Evolutionary conservation across 2,329 filamentous ascomycete species (phyloP), one percentile per base, ranked within the genome.

Genomic region (Neonectria hederae): DNA sequence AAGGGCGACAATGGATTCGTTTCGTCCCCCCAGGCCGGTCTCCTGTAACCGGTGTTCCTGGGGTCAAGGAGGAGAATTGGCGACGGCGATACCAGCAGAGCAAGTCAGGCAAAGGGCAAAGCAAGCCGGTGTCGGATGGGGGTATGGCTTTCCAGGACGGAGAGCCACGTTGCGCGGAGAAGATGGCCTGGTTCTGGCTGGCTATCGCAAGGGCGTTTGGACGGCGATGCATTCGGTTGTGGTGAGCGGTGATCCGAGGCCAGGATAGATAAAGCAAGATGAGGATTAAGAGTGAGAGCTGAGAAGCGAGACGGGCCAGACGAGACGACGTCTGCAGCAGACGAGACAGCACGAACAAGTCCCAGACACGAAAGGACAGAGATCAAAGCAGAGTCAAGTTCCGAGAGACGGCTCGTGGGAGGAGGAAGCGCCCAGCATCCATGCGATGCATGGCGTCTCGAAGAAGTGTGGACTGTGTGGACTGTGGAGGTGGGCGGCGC

Each of bases 361-460:
- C 52, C 65, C 59, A 65, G 63, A 67, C 70, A 64, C 64, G 66
- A 65, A 68, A 67, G 62, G 68, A 70, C 62, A 63, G 66, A 72
- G 67, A 68, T 35, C 35, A 38, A 14, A 38, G 35, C 35, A 38
- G 35, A 38, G 35, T 14, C 54, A 69, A 56, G 63, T 71, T 71
- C 61, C 71, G 62, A 45, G 53, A 62, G 65, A 67, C 63, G 69
- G 65, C 65, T 69, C 68, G 63, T 57, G 66, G 59, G 26, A 64
- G 63, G 63, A 69, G 63, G 62, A 68, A 71, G 67, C 74, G 74
- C 71, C 73, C 71, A 70, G 72, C 35, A 17, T 5, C 11, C 32
- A 35, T 17, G 35, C 35, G 35, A 38, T n/a, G 35, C 70, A 70
- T 73, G 60, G 70, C 76, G 76, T 78, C 76, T 77, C 76, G 71